phyloP scores from a whole-genome alignment of 23 red algal genomes.

The Rhodosorus marinus region DNA sequence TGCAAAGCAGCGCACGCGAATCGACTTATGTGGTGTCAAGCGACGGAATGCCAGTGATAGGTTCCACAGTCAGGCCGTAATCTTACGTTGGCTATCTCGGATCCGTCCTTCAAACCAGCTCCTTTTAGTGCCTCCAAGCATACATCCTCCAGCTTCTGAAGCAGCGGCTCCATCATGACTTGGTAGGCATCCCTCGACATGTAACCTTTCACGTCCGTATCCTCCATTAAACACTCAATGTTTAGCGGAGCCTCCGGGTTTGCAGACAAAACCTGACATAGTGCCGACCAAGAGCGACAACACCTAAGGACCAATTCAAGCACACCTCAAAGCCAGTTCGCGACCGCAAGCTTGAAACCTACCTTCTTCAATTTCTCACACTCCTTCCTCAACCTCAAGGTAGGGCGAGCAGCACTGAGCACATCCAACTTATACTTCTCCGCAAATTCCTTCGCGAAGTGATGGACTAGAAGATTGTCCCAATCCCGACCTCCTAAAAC shows the following conservation, averaged over 20 bases:
- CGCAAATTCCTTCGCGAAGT: conserved; percentile 64
- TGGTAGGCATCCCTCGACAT: conserved; percentile 56
- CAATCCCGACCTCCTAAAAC: conserved; percentile 63
- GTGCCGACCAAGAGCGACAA: too few relatives aligned
- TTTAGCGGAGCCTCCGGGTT: conserved; percentile 56
- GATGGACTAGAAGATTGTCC: conserved; percentile 61
- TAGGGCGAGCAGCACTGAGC: conserved; percentile 31
- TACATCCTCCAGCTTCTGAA: conserved; percentile 19
- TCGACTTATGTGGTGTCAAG: too few relatives aligned
- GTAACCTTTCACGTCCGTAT: conserved; percentile 54
- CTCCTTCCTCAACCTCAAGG: conserved; percentile 39
- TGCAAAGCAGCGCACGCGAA: too few relatives aligned
- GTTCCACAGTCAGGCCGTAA: conserved; percentile 12
- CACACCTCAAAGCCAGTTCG: too few relatives aligned
- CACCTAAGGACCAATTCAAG: too few relatives aligned
- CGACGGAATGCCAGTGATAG: too few relatives aligned
- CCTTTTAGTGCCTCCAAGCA: too few relatives aligned
- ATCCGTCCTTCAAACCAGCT: too few relatives aligned
- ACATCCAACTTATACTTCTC: conserved; percentile 48
- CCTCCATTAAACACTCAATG: conserved; percentile 96
- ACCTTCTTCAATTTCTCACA: conserved; percentile 84
- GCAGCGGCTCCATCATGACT: conserved; percentile 27
- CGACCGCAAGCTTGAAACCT: too few relatives aligned
- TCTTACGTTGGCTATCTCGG: conserved; percentile 12
- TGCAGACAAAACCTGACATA: conserved; percentile 66